Evolutionary conservation across 306 rosid species (phyloP), one percentile per base, ranked within the genome.

Genomic region (Inga oerstediana): DNA sequence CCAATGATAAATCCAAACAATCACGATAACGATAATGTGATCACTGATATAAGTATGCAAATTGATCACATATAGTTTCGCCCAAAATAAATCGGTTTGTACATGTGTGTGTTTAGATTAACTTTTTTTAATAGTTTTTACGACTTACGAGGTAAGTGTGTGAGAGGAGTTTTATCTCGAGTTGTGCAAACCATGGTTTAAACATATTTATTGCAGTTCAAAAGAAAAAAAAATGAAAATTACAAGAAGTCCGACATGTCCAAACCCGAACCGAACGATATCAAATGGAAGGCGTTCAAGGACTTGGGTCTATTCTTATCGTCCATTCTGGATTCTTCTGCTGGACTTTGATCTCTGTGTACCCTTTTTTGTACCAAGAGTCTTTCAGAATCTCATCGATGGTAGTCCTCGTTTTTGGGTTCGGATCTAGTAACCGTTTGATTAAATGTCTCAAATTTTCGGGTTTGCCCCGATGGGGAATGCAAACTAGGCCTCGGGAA

Each of bases 201-300:
- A n/a, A 32, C 34, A 32, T 32, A 32, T 32, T 32, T 32, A 3
- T 32, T 32, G 34, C 34, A 2, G 34, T 3, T 32, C 34, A 32
- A 32, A 2, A 32, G 3, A 32, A 32, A 32, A 32, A 32, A 2
- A 32, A 32, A 32, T 2, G 3, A 32, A 32, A 32, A 32, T 32
- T 32, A 32, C 34, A 32, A 3, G 2, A 32, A 32, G 34, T 93
- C 88, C 39, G 94, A 90, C 62, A 93, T 76, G 15, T 93, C 90
- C 13, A 93, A 92, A 43, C 97, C 97, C 2, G 82, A 73, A 1
- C 96, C 91, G 68, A 95, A 89, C 0, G 96, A 93, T 8, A 95
- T 95, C 58, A 95, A 67, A 30, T 95, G 94, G 37, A 95, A 95
- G 0, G 98, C 97, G 30, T 93, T 95, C 70, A 95, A 37, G 3